These are phyloP conservation scores for Paramecium primaurelia DNA, from an alignment of 73 alveolate species.

Conservation along the genomic window DNA sequence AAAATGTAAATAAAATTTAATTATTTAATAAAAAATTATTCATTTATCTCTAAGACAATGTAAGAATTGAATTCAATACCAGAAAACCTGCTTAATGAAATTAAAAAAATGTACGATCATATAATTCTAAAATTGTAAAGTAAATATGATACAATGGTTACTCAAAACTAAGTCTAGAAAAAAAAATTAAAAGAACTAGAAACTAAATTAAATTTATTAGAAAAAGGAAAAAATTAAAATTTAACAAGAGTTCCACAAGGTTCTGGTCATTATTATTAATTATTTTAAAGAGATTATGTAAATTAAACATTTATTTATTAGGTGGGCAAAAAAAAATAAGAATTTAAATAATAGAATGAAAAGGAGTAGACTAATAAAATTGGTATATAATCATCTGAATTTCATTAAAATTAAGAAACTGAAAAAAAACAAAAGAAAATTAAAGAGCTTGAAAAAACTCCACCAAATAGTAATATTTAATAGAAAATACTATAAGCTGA, in stretches of 20 bases:
- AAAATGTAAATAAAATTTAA: neutral
- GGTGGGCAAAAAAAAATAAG: neutral
- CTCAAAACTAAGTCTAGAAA: neutral
- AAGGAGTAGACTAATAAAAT: neutral
- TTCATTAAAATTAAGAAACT: neutral
- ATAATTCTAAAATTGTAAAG: neutral
- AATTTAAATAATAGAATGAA: neutral
- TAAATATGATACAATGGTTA: neutral
- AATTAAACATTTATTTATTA: too few relatives aligned
- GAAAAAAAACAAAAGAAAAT: neutral
- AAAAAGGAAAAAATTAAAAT: neutral
- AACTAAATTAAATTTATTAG: neutral
- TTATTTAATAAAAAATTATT: neutral
- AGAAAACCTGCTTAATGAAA: neutral
- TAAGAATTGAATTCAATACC: neutral
- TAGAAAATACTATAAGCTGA: neutral
- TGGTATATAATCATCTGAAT: neutral
- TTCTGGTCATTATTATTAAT: neutral
- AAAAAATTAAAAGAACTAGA: neutral
- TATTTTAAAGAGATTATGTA: neutral
- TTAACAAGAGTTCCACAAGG: neutral
- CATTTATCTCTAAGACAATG: neutral
- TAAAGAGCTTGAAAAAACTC: neutral
- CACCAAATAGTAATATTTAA: neutral
- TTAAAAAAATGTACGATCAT: neutral